Percentiles rank a stretch among this genome's conserved stretches.
These are phyloP conservation scores for Suhomyces vadensis DNA, from an alignment of 805 yeast species.

Conservation along the genomic window DNA sequence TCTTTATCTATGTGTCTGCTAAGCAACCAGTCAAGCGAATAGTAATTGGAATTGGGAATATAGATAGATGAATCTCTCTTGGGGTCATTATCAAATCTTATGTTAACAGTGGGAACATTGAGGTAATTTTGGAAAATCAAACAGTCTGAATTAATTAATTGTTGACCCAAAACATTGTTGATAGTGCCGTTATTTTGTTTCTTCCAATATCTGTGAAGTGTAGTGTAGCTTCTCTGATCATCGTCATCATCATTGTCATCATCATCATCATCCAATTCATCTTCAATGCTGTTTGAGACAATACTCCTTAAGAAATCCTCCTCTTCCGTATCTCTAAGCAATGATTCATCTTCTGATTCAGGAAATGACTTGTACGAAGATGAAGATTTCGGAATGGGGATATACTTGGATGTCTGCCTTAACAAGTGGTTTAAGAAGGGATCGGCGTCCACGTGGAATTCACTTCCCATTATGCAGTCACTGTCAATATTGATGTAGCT, in stretches of 20 bases:
- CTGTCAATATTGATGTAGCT: conserved; percentile 42
- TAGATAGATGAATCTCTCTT: conserved; percentile 28
- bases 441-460: conserved; percentile 34
- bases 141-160: conserved; percentile 25
- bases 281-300: not conserved
- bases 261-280: conserved; percentile 8
- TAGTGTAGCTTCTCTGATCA: conserved; percentile 20
- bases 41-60: conserved; percentile 37
- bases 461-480: conserved; percentile 40
- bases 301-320: not conserved
- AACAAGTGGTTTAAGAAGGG: conserved; percentile 38
- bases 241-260: conserved; percentile 19
- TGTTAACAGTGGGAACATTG: conserved; percentile 32
- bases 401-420: conserved; percentile 25
- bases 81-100: conserved; percentile 34
- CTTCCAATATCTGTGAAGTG: conserved; percentile 37
- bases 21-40: conserved; percentile 33
- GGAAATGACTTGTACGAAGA: conserved; percentile 20
- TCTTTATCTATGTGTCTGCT: conserved; percentile 27
- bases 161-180: conserved; percentile 32
- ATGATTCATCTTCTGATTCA: conserved; percentile 8
- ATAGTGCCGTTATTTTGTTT: conserved; percentile 33
- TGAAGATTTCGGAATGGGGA: conserved; percentile 33
- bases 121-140: conserved; percentile 33
- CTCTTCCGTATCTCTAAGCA: not conserved